Conservation (phyloP, 1,139 yeast species). For the Zhuliangozyma parablackwelliae region DNA sequence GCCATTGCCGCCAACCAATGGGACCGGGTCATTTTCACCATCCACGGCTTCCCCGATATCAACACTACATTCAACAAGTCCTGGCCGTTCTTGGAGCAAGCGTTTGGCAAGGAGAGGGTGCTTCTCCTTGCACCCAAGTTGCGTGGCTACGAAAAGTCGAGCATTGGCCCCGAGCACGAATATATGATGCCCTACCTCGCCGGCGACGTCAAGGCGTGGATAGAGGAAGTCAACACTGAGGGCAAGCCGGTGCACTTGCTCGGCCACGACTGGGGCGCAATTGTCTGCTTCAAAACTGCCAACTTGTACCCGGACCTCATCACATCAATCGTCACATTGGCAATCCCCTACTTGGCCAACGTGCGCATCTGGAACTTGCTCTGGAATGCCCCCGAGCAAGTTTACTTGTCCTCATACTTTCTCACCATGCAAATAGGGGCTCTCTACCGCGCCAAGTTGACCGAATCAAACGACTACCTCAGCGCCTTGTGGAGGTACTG, state of each 20-base stretch:
- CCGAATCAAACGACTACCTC: constrained; percentile 24
- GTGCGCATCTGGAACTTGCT: constrained; percentile 24
- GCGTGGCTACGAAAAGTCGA: constrained; percentile 39
- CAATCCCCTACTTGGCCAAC: constrained; percentile 36
- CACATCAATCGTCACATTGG: constrained; percentile 33
- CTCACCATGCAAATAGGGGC: constrained; percentile 34
- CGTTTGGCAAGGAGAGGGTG: constrained; percentile 16
- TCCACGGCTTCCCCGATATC: constrained; percentile 46
- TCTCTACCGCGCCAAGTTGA: constrained; percentile 22
- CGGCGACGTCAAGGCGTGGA: constrained; percentile 34
- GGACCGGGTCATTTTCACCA: constrained; percentile 25
- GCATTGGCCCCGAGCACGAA: constrained; percentile 23
- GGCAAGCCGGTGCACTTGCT: constrained; percentile 32
- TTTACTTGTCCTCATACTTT: constrained; percentile 35
- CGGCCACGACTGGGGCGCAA: constrained; percentile 50
- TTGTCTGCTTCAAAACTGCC: constrained; percentile 33
- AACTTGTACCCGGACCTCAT: constrained; percentile 32
- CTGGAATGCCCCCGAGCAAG: constrained; percentile 31
- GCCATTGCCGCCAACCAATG: constrained; percentile 18
- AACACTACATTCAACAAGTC: constrained; percentile 26
- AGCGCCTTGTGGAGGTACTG: constrained; percentile 35
- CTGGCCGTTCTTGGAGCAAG: constrained; percentile 18
- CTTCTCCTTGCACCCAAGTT: constrained; percentile 35
- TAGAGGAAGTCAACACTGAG: constrained; percentile 17
- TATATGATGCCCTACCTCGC: constrained; percentile 31